Evolutionary conservation across 257 asterid species (phyloP).

Genomic region (Henckelia pumila): DNA sequence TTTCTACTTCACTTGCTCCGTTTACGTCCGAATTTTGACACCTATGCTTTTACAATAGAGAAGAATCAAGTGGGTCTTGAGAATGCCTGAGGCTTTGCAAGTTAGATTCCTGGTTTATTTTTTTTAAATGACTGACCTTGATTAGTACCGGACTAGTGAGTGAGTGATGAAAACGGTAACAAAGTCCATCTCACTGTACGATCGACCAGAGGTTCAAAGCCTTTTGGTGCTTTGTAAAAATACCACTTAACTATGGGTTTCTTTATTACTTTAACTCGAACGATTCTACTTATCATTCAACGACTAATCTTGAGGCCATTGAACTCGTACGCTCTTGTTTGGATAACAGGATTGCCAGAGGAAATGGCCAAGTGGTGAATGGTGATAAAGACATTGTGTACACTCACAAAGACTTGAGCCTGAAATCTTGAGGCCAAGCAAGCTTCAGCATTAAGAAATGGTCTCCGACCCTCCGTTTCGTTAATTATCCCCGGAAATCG

Average conservation of each 20-base stretch:
- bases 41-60: background rate
- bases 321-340: background rate
- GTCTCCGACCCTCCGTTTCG: background rate
- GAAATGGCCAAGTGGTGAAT: conserved; percentile 50
- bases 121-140: background rate
- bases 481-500: background rate
- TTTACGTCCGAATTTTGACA: background rate
- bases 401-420: conserved; percentile 45
- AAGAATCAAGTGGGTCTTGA: background rate
- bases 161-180: background rate
- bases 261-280: background rate
- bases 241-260: background rate
- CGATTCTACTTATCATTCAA: background rate
- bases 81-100: background rate
- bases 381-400: conserved; percentile 43
- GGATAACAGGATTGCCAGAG: conserved; percentile 47
- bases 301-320: too few species aligned
- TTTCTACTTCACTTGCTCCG: background rate
- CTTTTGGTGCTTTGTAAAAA: background rate
- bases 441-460: background rate
- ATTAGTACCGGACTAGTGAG: background rate
- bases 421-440: background rate
- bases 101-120: background rate
- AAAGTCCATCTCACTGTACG: background rate
- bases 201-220: background rate